These are phyloP conservation scores for Leccinum pachyderme DNA, from an alignment of 1,284 basidiomycete species.

Conservation along the genomic window DNA sequence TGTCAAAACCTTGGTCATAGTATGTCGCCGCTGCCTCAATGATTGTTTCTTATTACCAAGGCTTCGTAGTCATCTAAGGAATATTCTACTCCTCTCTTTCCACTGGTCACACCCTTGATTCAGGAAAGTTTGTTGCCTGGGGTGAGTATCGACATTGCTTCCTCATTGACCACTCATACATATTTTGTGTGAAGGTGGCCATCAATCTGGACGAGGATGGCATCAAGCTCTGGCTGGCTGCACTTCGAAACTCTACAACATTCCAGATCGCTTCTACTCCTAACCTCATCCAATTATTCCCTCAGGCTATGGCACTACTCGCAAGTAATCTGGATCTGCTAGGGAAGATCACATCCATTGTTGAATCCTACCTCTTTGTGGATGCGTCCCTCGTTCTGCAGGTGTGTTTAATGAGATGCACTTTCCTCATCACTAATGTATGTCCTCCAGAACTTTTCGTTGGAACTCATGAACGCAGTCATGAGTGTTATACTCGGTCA, in stretches of 20 bases:
- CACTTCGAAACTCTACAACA: conserved; percentile 66
- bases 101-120: conserved; percentile 71
- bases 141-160: conserved; percentile 38
- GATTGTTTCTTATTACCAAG: conserved; percentile 1
- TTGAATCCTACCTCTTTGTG: conserved; percentile 82
- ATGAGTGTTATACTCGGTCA: conserved; percentile 47
- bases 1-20: conserved; percentile 71
- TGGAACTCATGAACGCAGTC: conserved; percentile 56
- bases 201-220: conserved; percentile 80
- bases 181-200: conserved; percentile 48
- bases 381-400: conserved; percentile 67
- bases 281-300: conserved; percentile 68
- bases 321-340: conserved; percentile 75
- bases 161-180: conserved; percentile 1
- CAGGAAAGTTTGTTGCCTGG: conserved; percentile 69
- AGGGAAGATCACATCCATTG: conserved; percentile 60
- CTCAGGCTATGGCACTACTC: conserved; percentile 59
- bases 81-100: conserved; percentile 54
- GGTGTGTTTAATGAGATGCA: conserved; percentile 40
- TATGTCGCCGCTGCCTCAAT: conserved; percentile 32
- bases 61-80: conserved; percentile 55
- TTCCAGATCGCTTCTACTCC: conserved; percentile 49
- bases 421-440: not conserved
- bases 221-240: conserved; percentile 71
- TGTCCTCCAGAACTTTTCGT: conserved; percentile 44